Conservation (phyloP, 139 green algal genomes). For the Pleodorina starrii region DNA sequence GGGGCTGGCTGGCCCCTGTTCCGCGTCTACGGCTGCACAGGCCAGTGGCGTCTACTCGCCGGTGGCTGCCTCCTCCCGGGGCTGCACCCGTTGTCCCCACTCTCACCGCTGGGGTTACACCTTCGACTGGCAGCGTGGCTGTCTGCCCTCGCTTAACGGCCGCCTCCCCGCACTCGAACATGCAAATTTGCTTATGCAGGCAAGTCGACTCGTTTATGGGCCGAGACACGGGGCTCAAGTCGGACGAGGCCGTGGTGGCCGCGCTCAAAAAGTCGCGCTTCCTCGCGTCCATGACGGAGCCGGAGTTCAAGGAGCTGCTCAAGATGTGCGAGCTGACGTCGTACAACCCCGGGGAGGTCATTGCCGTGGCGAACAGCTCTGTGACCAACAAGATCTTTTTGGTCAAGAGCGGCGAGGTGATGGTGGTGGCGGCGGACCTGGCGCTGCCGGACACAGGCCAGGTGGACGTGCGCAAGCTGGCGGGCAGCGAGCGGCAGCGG, state of each 20-base stretch:
- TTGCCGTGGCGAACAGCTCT: conserved; percentile 52
- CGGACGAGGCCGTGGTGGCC: conserved; percentile 53
- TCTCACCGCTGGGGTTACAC: too few species aligned
- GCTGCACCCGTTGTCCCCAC: too few species aligned
- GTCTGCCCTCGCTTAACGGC: too few species aligned
- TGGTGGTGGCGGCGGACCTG: conserved; percentile 60
- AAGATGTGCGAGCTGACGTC: conserved; percentile 32
- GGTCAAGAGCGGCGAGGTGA: conserved; percentile 64
- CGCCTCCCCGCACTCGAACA: background rate
- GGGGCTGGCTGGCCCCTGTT: too few species aligned
- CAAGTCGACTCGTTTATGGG: conserved; percentile 70
- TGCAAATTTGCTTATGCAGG: too few species aligned
- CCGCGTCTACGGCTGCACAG: too few species aligned
- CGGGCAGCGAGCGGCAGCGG: conserved; percentile 42
- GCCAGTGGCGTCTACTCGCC: too few species aligned
- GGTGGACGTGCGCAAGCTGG: conserved; percentile 53
- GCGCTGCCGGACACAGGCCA: conserved; percentile 47
- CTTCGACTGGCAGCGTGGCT: too few species aligned
- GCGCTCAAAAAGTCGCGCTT: conserved; percentile 62
- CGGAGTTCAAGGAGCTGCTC: conserved; percentile 57
- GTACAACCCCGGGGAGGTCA: conserved; percentile 60
- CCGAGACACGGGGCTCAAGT: conserved; percentile 56
- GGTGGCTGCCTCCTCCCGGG: too few species aligned
- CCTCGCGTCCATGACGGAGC: conserved; percentile 51
- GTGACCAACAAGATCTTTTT: conserved; percentile 64